Evolutionary conservation across 495 filamentous ascomycete genomes (phyloP).

Genomic region (Penicillium pancosmium): DNA sequence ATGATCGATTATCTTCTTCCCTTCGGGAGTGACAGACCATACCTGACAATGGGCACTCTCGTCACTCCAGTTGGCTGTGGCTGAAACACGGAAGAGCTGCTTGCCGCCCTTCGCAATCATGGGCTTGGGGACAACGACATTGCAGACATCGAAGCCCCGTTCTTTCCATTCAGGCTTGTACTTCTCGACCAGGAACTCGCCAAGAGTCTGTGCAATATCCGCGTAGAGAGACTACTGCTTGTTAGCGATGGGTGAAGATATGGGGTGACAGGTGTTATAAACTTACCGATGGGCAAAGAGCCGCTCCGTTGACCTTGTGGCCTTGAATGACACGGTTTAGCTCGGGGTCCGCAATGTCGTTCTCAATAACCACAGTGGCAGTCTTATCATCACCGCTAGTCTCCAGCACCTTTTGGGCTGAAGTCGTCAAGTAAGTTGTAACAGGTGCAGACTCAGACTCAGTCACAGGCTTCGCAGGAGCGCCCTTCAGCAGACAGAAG

Average conservation of each 20-base stretch:
- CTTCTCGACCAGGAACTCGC: slow-evolving; percentile 66
- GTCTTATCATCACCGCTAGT: slow-evolving; percentile 56
- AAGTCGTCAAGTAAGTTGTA: slow-evolving; percentile 41
- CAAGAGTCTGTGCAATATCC: slow-evolving; percentile 76
- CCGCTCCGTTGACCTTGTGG: slow-evolving; percentile 71
- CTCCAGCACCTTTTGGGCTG: slow-evolving; percentile 55
- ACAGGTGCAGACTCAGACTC: slow-evolving; percentile 35
- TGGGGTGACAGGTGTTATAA: not conserved
- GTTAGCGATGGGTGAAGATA: slow-evolving; percentile 13
- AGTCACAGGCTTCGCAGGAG: slow-evolving; percentile 27
- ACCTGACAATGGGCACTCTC: slow-evolving; percentile 35
- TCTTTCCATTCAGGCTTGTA: slow-evolving; percentile 55
- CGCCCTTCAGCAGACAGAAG: slow-evolving; percentile 52
- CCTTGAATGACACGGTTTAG: slow-evolving; percentile 65
- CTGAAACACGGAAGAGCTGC: slow-evolving; percentile 48
- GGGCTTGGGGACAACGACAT: slow-evolving; percentile 71
- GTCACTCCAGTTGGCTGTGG: slow-evolving; percentile 38
- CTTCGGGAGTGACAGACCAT: slow-evolving; percentile 46
- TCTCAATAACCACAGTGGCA: slow-evolving; percentile 63
- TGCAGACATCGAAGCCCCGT: slow-evolving; percentile 60
- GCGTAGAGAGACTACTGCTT: slow-evolving; percentile 62
- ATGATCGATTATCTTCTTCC: slow-evolving; percentile 53
- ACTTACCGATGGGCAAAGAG: slow-evolving; percentile 57
- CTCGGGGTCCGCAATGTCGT: slow-evolving; percentile 63
- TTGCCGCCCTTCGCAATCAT: slow-evolving; percentile 63